Percentiles rank a stretch among this genome's conserved stretches.
phyloP scores from a whole-genome alignment of 169 alveolate genomes.

The Cryptosporidium canis region DNA sequence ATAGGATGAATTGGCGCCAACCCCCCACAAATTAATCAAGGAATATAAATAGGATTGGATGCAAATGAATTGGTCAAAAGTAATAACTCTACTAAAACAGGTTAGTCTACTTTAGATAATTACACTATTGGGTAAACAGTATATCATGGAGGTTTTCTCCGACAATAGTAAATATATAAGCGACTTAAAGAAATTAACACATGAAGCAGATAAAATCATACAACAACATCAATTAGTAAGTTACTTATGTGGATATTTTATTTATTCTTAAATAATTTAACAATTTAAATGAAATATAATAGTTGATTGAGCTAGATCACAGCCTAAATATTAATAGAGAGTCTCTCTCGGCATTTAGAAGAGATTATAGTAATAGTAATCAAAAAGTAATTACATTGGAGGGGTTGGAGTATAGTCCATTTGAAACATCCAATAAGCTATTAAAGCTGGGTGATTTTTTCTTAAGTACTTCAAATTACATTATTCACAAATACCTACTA shows the following conservation, averaged over 20 bases:
- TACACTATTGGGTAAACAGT: too few relatives aligned
- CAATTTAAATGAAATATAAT: too few relatives aligned
- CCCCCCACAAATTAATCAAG: too few relatives aligned
- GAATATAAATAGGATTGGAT: too few relatives aligned
- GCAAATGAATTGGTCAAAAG: too few relatives aligned
- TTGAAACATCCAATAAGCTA: constrained; percentile 34
- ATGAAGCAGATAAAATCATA: constrained; percentile 55
- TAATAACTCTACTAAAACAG: too few relatives aligned
- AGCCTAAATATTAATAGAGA: constrained; percentile 45
- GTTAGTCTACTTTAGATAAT: too few relatives aligned
- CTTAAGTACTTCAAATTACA: constrained; percentile 18
- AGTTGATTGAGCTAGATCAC: constrained; percentile 49
- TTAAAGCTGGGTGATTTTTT: constrained; percentile 63
- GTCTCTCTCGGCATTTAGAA: constrained; percentile 61
- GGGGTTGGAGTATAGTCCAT: background rate
- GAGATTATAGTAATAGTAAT: constrained; percentile 7
- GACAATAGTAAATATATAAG: constrained; percentile 45
- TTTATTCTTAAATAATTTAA: background rate
- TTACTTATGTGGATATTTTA: background rate
- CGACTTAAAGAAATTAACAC: background rate
- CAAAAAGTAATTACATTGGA: background rate
- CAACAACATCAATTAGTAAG: constrained; percentile 68
- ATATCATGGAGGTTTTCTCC: constrained; percentile 30
- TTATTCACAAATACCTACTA: constrained; percentile 32
- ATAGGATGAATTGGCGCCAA: too few relatives aligned